These are phyloP conservation scores for Acacia acuminata DNA, from an alignment of 306 rosid species.

Conservation along the genomic window DNA sequence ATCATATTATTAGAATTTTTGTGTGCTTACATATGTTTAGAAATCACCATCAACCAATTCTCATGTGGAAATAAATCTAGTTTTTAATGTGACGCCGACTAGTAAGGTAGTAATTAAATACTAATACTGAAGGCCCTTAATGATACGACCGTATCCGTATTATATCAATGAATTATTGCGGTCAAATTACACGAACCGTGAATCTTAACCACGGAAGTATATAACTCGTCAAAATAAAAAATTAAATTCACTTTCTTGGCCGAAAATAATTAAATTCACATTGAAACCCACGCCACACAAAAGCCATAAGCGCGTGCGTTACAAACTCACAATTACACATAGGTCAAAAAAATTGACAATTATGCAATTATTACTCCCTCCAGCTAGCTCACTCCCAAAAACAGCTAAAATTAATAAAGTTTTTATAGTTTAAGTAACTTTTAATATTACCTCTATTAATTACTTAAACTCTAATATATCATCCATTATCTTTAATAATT, in stretches of 20 bases:
- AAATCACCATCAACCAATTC: neutral
- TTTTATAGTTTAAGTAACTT: too few relatives aligned
- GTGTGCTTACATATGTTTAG: neutral
- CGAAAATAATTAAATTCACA: neutral
- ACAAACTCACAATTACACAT: neutral
- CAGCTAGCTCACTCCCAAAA: too few relatives aligned
- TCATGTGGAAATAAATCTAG: neutral
- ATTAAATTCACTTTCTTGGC: neutral
- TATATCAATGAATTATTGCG: neutral
- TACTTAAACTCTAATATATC: too few relatives aligned
- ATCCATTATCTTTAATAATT: too few relatives aligned
- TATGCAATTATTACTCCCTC: too few relatives aligned
- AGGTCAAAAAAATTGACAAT: too few relatives aligned
- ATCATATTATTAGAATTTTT: neutral
- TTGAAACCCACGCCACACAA: neutral
- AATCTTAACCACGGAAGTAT: neutral
- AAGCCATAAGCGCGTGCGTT: neutral
- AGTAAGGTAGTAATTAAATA: neutral
- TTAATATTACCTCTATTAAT: too few relatives aligned
- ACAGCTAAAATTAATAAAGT: too few relatives aligned
- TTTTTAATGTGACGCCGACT: neutral
- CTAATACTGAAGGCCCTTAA: constrained; percentile 17
- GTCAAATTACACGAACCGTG: neutral
- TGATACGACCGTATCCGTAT: constrained; percentile 7
- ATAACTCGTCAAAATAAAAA: neutral